Conservation (phyloP, 1,284 basidiomycete genomes). For the Naganishia liquefaciens region DNA sequence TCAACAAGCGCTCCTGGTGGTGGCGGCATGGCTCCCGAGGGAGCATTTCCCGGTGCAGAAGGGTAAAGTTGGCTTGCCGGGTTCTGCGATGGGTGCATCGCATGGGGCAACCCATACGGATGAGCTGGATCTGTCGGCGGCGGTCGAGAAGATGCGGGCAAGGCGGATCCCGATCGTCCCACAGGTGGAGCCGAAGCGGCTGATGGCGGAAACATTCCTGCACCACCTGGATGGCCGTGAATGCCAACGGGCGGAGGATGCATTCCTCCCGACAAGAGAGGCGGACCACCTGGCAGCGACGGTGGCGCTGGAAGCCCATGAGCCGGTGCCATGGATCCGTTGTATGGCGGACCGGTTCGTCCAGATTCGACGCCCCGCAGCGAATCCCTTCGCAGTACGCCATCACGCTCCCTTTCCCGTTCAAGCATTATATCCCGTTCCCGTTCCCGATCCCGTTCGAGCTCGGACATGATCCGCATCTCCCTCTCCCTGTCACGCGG, state of each 20-base stretch:
- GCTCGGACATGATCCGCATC: neutral
- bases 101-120: neutral
- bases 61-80: neutral
- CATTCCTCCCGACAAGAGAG: neutral
- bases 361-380: neutral
- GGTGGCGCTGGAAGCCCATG: slow-evolving; percentile 5
- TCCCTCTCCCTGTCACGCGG: slow-evolving; percentile 22
- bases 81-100: neutral
- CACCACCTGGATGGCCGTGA: no score
- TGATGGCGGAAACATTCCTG: neutral
- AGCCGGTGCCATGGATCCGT: neutral
- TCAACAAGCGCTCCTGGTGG: neutral
- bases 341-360: neutral
- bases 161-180: slow-evolving; percentile 5
- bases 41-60: neutral
- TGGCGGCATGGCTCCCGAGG: slow-evolving; percentile 2
- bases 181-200: neutral
- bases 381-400: slow-evolving; percentile 2
- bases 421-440: slow-evolving; percentile 4
- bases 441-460: slow-evolving; percentile 3
- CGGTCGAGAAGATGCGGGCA: neutral
- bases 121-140: neutral
- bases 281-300: neutral
- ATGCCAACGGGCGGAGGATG: neutral
- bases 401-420: slow-evolving; percentile 13